Base-by-base conservation (phyloP, 331 rosid species). In the Rhamnella rubrinervis region DNA sequence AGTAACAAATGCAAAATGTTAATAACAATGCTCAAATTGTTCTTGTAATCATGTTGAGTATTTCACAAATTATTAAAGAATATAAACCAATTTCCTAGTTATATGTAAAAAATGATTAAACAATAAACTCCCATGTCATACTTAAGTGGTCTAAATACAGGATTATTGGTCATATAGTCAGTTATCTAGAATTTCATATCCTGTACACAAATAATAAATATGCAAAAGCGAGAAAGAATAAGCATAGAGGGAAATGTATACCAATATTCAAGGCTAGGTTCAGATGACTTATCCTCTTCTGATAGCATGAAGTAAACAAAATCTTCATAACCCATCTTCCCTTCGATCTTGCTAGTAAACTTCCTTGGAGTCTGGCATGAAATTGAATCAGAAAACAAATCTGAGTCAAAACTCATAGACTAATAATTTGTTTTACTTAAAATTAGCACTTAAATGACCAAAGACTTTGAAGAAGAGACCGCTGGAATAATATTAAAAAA, bases 251-350 rank as follows among this genome's bases (percentile, higher is more conserved):
- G 16, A 11, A 67, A 20, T 44, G 38, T 71, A 62, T 90, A 90
- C 96, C 96, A 90, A 77, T 85, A 85, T 77, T 90, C 96, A 65
- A 90, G 95, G 80, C 96, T 87, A 35, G 90, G 95, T 62, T 88
- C 97, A 39, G 97, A 82, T 64, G 96, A 83, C 77, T 91, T 91
- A 72, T 91, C 97, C 80, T 91, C 97, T 80, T 91, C 97, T 13
- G 96, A 79, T 77, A 91, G 82, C 84, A 91, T 91, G 82, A 91
- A 91, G 75, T 90, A 90, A 63, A 90, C 96, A 77, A 90, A 90
- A 81, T 90, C 96, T 82, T 90, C 95, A 75, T 91, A 91, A 53
- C 92, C 89, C 97, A 91, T 91, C 85, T 84, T 91, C 70, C 97
- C 92, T 80, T 91, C 97, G 74, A 83, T 85, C 83, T 86, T 91